These are phyloP conservation scores for Aspergillus ochraceus DNA, from an alignment of 2,329 filamentous ascomycete genomes.

Conservation along the genomic window DNA sequence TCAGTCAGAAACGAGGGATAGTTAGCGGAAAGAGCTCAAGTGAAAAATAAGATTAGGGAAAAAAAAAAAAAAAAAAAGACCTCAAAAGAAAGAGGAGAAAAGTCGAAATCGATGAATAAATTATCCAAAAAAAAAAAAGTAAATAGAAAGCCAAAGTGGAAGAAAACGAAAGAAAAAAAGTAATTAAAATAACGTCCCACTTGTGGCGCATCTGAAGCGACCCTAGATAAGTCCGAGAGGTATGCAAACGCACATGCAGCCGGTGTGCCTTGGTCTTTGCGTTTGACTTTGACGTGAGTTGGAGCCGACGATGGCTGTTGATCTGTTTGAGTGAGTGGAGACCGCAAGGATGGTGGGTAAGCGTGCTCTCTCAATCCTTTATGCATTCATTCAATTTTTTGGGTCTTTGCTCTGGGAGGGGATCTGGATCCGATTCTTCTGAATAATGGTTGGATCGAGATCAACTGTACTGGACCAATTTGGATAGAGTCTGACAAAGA, in stretches of 20 bases:
- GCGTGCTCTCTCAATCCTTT: neutral
- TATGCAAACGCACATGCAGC: constrained; percentile 3
- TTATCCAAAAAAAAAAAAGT: neutral
- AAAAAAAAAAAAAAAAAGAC: neutral
- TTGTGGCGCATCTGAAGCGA: neutral
- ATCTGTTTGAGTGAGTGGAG: neutral
- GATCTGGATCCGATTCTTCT: neutral
- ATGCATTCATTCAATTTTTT: too few relatives aligned
- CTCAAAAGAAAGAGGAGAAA: neutral
- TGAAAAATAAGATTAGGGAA: neutral
- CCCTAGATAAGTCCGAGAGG: neutral
- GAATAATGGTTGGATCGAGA: too few relatives aligned
- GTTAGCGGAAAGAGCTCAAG: neutral
- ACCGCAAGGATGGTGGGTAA: neutral
- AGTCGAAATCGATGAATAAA: neutral
- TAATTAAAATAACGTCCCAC: neutral
- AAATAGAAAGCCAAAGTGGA: neutral
- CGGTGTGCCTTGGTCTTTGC: neutral
- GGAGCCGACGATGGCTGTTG: neutral
- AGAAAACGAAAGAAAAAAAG: neutral
- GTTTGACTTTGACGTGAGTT: neutral
- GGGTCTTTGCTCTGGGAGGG: neutral
- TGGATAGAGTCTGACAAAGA: neutral
- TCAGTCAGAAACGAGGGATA: neutral
- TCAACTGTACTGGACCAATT: neutral